phyloP scores from a whole-genome alignment of 2,329 filamentous ascomycete species.

The Xylariaceae sp. region DNA sequence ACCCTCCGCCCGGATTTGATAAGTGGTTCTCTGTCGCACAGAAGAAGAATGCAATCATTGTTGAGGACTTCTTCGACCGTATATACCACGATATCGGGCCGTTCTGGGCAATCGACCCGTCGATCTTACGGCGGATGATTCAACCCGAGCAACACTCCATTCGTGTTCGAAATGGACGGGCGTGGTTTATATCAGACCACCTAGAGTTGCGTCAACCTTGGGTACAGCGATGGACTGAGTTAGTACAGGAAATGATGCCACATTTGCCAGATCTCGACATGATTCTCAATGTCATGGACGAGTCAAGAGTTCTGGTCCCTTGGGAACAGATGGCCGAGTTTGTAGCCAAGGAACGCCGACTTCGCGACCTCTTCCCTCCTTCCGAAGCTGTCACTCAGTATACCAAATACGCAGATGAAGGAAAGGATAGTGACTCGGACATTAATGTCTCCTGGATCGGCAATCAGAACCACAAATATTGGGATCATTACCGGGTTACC shows the following conservation, averaged over 20 bases:
- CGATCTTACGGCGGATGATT: constrained; percentile 47
- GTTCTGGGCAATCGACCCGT: constrained; percentile 61
- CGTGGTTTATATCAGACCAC: constrained; percentile 41
- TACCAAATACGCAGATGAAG: constrained; percentile 47
- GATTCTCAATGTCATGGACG: constrained; percentile 69
- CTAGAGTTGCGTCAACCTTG: constrained; percentile 44
- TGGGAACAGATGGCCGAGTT: constrained; percentile 61
- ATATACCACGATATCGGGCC: constrained; percentile 67
- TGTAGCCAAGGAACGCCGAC: constrained; percentile 53
- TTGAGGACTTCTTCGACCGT: constrained; percentile 69
- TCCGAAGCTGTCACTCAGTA: constrained; percentile 51
- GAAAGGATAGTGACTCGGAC: background rate
- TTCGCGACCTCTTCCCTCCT: constrained; percentile 50
- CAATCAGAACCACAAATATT: constrained; percentile 56
- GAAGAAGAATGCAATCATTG: constrained; percentile 56
- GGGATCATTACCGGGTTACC: constrained; percentile 62
- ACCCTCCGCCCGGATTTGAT: constrained; percentile 67
- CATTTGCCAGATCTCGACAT: constrained; percentile 69
- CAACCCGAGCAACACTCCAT: constrained; percentile 50
- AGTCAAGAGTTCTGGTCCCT: constrained; percentile 66
- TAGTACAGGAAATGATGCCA: constrained; percentile 56
- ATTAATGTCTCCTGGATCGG: constrained; percentile 23
- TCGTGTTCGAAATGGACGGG: constrained; percentile 53
- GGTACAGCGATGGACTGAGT: constrained; percentile 53
- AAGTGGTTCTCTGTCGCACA: constrained; percentile 62